Conservation (phyloP, 495 filamentous ascomycete species). For the Ascobolus immersus region DNA sequence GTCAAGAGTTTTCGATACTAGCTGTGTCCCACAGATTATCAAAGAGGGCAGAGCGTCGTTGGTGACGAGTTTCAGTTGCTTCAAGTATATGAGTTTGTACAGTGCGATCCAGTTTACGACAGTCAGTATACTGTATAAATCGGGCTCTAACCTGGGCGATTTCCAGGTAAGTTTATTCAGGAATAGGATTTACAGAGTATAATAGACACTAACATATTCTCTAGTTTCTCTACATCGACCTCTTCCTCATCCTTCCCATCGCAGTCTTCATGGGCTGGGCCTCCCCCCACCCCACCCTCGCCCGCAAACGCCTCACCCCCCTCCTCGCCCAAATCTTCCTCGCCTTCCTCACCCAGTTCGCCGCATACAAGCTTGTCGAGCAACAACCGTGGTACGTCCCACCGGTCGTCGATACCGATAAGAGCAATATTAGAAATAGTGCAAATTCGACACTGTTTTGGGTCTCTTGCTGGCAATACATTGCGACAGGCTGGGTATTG, state of each 20-base stretch:
- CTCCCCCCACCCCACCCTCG: constrained; percentile 51
- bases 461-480: constrained; percentile 82
- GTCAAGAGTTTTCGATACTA: constrained; percentile 83
- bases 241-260: constrained; percentile 78
- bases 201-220: constrained; percentile 10
- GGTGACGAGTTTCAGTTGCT: constrained; percentile 96
- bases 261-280: constrained; percentile 99
- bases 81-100: constrained; percentile 99
- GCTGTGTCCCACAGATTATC: constrained; percentile 85
- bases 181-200: background rate
- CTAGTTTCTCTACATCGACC: constrained; percentile 79
- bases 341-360: constrained; percentile 49
- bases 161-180: constrained; percentile 44
- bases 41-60: constrained; percentile 80
- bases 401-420: constrained; percentile 43
- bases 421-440: constrained; percentile 66
- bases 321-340: constrained; percentile 73
- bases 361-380: constrained; percentile 45
- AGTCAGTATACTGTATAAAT: constrained; percentile 91
- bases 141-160: constrained; percentile 85
- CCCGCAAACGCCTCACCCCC: constrained; percentile 72
- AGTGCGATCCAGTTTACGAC: constrained; percentile 98
- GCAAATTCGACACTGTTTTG: constrained; percentile 80
- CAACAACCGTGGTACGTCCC: constrained; percentile 66
- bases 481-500: constrained; percentile 61